A percentile compares a stretch with the other conserved stretches of the same genome.
Evolutionary conservation across 495 filamentous ascomycete species (phyloP).

Genomic region (Aspergillus biplanus): DNA sequence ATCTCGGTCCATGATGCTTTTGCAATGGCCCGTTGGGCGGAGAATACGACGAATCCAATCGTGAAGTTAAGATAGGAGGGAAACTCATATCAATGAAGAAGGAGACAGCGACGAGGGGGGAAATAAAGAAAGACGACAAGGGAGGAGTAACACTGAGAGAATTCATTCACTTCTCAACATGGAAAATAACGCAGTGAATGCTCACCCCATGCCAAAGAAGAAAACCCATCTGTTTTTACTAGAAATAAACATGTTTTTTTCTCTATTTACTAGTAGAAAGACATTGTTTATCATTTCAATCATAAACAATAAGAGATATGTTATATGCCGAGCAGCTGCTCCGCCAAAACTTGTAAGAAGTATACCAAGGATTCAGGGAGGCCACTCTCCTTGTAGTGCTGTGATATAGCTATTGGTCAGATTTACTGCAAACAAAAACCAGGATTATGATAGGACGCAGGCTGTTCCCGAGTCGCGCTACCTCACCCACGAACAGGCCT

Average conservation of each 20-base stretch:
- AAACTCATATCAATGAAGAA: not conserved
- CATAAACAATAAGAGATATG: too few relatives aligned
- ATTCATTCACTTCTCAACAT: not conserved
- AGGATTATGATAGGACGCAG: too few relatives aligned
- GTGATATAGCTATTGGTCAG: not conserved
- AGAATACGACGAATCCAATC: too few relatives aligned
- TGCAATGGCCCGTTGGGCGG: not conserved
- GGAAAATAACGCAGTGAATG: constrained; percentile 1
- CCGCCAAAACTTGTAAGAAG: too few relatives aligned
- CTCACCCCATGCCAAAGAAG: not conserved
- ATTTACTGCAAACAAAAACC: too few relatives aligned
- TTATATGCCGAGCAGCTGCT: too few relatives aligned
- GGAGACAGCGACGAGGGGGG: not conserved
- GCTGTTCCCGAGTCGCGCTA: too few relatives aligned
- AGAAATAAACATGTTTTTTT: not conserved
- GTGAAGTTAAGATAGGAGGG: not conserved
- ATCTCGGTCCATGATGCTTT: constrained; percentile 4
- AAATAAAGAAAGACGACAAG: not conserved
- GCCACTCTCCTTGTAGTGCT: not conserved
- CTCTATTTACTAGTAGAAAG: too few relatives aligned
- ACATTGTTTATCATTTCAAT: too few relatives aligned
- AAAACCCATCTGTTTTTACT: not conserved
- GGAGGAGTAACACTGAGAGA: constrained; percentile 1
- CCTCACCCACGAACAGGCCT: too few relatives aligned
- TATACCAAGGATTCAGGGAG: too few relatives aligned